phyloP scores from a whole-genome alignment of 352 stramenopile genomes.

The Globisporangium cystogenes region DNA sequence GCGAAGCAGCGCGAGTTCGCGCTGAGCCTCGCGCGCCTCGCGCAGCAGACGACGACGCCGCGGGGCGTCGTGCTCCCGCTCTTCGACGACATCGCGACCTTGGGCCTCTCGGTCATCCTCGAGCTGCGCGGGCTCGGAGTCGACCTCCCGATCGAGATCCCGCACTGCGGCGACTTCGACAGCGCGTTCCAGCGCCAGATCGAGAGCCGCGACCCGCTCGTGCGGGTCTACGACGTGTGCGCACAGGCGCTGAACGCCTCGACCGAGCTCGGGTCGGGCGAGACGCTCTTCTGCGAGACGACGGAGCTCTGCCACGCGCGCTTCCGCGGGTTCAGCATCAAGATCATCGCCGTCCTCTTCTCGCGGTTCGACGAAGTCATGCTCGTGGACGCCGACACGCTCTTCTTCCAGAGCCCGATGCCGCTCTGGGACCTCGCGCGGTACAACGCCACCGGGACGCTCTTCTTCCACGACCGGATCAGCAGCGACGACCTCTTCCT shows the following conservation, averaged over 20 bases:
- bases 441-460: slow-evolving; percentile 43
- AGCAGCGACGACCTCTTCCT: slow-evolving; percentile 38
- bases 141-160: slow-evolving; percentile 57
- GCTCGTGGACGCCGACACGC: slow-evolving; percentile 66
- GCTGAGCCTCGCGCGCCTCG: slow-evolving; percentile 9
- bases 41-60: slow-evolving; percentile 20
- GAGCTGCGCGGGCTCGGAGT: slow-evolving; percentile 48
- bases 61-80: slow-evolving; percentile 60
- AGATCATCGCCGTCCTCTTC: slow-evolving; percentile 54
- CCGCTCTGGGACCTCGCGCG: slow-evolving; percentile 45
- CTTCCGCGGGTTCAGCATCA: slow-evolving; percentile 61
- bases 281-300: slow-evolving; percentile 45
- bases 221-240: slow-evolving; percentile 67
- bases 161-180: slow-evolving; percentile 61
- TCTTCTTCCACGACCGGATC: slow-evolving; percentile 54
- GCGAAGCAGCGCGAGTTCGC: slow-evolving; percentile 12
- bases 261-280: slow-evolving; percentile 17
- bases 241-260: slow-evolving; percentile 24
- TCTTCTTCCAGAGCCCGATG: slow-evolving; percentile 59
- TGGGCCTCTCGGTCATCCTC: slow-evolving; percentile 60
- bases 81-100: slow-evolving; percentile 50
- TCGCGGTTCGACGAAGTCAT: slow-evolving; percentile 70
- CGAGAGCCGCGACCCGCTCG: slow-evolving; percentile 27
- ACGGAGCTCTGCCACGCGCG: slow-evolving; percentile 31
- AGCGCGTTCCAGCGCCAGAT: slow-evolving; percentile 25